A percentile compares a stretch with the other conserved stretches of the same genome.
phyloP scores from a whole-genome alignment of 148 eudicot species.

The Linanthus parryae region DNA sequence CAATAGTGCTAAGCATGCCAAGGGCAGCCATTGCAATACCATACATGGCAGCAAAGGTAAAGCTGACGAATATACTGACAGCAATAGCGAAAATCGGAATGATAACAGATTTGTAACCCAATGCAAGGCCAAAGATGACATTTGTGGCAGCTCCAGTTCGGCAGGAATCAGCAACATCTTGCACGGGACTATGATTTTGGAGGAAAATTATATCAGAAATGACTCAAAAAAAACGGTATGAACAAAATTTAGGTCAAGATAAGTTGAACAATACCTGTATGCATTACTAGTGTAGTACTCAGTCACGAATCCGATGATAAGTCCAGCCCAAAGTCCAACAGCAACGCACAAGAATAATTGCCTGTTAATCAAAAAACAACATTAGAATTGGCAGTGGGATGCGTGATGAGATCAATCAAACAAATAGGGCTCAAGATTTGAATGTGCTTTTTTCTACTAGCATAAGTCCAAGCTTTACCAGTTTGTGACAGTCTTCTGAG shows the following conservation, averaged over 20 bases:
- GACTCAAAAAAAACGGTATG: no score
- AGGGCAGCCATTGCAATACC: conserved; percentile 38
- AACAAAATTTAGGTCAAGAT: no score
- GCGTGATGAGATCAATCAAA: no score
- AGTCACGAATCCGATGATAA: conserved; percentile 47
- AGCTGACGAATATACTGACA: conserved; percentile 28
- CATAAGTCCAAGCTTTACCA: no score
- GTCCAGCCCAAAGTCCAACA: conserved; percentile 59
- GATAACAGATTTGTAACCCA: conserved; percentile 63
- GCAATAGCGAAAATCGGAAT: conserved; percentile 15
- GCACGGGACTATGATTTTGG: conserved; percentile 30
- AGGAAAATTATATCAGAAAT: no score
- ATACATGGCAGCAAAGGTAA: conserved; percentile 37
- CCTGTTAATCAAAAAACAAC: conserved; percentile 30
- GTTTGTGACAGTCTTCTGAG: conserved; percentile 68
- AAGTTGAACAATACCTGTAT: conserved; percentile 27
- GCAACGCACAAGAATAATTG: conserved; percentile 42
- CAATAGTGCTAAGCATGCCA: conserved; percentile 57
- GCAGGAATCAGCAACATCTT: conserved; percentile 81
- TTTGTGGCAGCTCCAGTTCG: conserved; percentile 76
- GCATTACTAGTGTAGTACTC: conserved; percentile 58
- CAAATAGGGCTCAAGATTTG: no score
- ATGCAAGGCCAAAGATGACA: conserved; percentile 67
- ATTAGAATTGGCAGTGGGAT: no score
- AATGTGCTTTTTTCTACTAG: no score